These are phyloP conservation scores for Viola odorata DNA, from an alignment of 345 rosid genomes.

Conservation along the genomic window DNA sequence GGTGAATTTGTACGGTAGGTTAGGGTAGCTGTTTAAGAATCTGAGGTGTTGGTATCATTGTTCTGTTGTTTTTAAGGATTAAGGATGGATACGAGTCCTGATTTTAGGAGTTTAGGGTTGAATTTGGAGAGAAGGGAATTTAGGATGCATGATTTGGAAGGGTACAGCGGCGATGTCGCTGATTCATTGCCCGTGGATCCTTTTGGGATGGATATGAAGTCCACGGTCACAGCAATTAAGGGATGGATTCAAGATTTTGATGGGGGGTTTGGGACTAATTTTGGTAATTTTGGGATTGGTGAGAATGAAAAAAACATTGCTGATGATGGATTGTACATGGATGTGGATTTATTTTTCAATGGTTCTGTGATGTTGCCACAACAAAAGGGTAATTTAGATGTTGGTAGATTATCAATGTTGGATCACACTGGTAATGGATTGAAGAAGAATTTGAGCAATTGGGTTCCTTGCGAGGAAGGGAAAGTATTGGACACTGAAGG, in stretches of 20 bases:
- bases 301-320: background rate
- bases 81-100: background rate
- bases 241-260: constrained; percentile 10
- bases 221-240: constrained; percentile 4
- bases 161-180: constrained; percentile 12
- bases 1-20: background rate
- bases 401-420: constrained; percentile 14
- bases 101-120: constrained; percentile 11
- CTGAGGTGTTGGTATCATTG: constrained; percentile 3
- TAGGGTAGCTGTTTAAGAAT: constrained; percentile 12
- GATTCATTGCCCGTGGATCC: constrained; percentile 17
- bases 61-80: constrained; percentile 9
- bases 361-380: constrained; percentile 7
- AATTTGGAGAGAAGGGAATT: constrained; percentile 17
- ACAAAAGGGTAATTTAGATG: constrained; percentile 10
- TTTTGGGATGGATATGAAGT: constrained; percentile 14
- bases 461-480: constrained; percentile 1
- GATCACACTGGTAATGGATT: constrained; percentile 11
- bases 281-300: background rate
- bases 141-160: constrained; percentile 9
- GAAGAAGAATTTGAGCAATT: constrained; percentile 4
- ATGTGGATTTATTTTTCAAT: constrained; percentile 10
- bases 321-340: constrained; percentile 8
- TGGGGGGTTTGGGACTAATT: constrained; percentile 4
- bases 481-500: constrained; percentile 11